phyloP scores from a whole-genome alignment of 345 rosid genomes.

The Cardamine resedifolia region DNA sequence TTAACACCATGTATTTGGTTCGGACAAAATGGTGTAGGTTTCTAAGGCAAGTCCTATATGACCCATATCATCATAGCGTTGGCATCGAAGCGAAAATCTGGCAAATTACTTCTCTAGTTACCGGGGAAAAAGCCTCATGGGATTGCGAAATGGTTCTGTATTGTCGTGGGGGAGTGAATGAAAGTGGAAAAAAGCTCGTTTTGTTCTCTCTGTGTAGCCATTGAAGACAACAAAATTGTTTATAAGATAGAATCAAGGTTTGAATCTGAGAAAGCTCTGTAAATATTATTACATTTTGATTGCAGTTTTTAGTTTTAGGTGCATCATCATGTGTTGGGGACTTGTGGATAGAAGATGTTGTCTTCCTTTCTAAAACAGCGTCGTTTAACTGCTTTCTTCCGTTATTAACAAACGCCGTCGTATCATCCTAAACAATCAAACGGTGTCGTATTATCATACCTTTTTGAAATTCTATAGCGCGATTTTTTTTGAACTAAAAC shows the following conservation, averaged over 20 bases:
- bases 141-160: conserved; percentile 2
- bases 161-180: conserved; percentile 19
- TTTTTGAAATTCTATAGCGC: background rate
- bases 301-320: conserved; percentile 10
- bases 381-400: background rate
- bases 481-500: background rate
- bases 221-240: conserved; percentile 27
- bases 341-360: conserved; percentile 18
- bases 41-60: conserved; percentile 43
- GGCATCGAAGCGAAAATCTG: background rate
- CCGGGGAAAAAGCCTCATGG: background rate
- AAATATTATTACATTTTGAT: conserved; percentile 23
- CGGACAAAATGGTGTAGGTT: conserved; percentile 27
- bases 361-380: conserved; percentile 4
- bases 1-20: background rate
- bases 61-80: background rate
- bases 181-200: conserved; percentile 7
- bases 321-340: conserved; percentile 9
- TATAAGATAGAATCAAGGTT: conserved; percentile 31
- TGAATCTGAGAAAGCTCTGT: conserved; percentile 25
- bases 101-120: conserved; percentile 7
- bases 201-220: conserved; percentile 8
- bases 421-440: too few species aligned
- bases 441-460: background rate
- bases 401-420: too few species aligned